A percentile compares a stretch with the other conserved stretches of the same genome.
Conservation (phyloP, 1,284 basidiomycete species). For the Cryptococcus sp. region DNA sequence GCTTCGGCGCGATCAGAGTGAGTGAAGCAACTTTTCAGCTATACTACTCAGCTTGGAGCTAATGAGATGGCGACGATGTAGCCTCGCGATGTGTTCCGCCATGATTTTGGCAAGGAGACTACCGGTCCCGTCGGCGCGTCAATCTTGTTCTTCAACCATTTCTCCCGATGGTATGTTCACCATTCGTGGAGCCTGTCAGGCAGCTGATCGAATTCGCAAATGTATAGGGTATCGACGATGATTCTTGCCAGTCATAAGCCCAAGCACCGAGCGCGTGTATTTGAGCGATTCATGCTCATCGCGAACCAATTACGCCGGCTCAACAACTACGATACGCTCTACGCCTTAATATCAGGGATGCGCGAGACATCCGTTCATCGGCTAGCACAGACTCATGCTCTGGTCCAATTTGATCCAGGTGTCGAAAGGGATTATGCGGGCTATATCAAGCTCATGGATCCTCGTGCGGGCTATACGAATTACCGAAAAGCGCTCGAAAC, state of each 20-base stretch:
- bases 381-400: slow-evolving; percentile 39
- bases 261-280: slow-evolving; percentile 49
- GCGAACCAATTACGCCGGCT: slow-evolving; percentile 50
- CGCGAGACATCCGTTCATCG: slow-evolving; percentile 50
- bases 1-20: slow-evolving; percentile 46
- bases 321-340: slow-evolving; percentile 53
- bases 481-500: slow-evolving; percentile 45
- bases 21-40: slow-evolving; percentile 11
- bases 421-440: slow-evolving; percentile 42
- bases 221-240: slow-evolving; percentile 47
- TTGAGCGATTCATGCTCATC: slow-evolving; percentile 49
- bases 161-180: slow-evolving; percentile 46
- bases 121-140: slow-evolving; percentile 43
- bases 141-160: slow-evolving; percentile 52
- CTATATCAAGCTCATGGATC: slow-evolving; percentile 49
- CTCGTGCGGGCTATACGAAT: slow-evolving; percentile 43
- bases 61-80: slow-evolving; percentile 4
- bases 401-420: slow-evolving; percentile 30
- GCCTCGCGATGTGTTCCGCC: slow-evolving; percentile 50
- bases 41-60: neutral
- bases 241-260: slow-evolving; percentile 49
- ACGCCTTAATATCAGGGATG: slow-evolving; percentile 50
- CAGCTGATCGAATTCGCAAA: neutral
- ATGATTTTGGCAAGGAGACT: slow-evolving; percentile 51
- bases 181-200: too few species aligned